Conservation (phyloP, 108 stramenopile species). For the Cyclotella cryptica region DNA sequence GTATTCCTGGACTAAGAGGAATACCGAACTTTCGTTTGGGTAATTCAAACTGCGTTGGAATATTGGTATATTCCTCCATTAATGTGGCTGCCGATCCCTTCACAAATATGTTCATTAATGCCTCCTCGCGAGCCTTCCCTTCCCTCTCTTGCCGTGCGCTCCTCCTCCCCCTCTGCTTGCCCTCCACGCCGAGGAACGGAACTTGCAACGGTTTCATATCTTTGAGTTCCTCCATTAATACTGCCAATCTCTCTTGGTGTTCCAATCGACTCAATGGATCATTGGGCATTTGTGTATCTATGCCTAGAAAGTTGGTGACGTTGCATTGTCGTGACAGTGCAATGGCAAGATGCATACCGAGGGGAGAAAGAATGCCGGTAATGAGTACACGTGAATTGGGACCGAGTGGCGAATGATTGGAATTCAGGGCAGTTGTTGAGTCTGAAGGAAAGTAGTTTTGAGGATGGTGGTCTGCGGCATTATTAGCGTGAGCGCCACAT, state of each 20-base stretch:
- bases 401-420: constrained; percentile 27
- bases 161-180: neutral
- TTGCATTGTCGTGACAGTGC: constrained; percentile 67
- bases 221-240: constrained; percentile 54
- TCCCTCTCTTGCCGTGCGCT: neutral
- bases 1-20: constrained; percentile 30
- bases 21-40: constrained; percentile 37
- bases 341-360: constrained; percentile 71
- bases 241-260: constrained; percentile 57
- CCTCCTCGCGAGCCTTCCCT: constrained; percentile 24
- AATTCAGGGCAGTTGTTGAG: neutral
- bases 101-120: constrained; percentile 6
- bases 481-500: constrained; percentile 43
- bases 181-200: constrained; percentile 70
- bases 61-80: neutral
- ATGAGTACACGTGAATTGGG: constrained; percentile 66
- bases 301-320: constrained; percentile 65
- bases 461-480: constrained; percentile 37
- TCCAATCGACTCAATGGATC: constrained; percentile 64
- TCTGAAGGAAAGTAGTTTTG: constrained; percentile 34
- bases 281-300: constrained; percentile 78
- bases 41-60: constrained; percentile 3
- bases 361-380: constrained; percentile 71
- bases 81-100: neutral
- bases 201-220: constrained; percentile 49